Evolutionary conservation across 768 basidiomycete genomes (phyloP).

Genomic region (Termitomyces sp.): DNA sequence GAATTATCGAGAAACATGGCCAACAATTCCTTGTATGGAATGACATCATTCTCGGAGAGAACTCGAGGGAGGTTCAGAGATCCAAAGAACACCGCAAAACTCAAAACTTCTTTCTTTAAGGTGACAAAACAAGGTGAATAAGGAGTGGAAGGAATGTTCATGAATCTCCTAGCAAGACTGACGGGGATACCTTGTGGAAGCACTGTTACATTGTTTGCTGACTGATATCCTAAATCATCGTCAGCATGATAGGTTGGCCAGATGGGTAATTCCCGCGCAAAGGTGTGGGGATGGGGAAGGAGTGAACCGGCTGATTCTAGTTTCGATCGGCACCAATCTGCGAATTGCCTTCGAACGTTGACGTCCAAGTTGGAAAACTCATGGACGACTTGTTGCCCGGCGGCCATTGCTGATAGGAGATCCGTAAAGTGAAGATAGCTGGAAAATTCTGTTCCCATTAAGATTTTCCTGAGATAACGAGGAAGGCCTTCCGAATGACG

Average conservation of each 20-base stretch:
- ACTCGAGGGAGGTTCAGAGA: slow-evolving; percentile 4
- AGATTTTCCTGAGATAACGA: slow-evolving; percentile 9
- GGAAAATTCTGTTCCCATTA: slow-evolving; percentile 5
- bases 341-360: slow-evolving; percentile 14
- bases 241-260: slow-evolving; percentile 28
- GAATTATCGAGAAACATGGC: neutral
- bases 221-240: neutral
- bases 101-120: neutral
- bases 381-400: neutral
- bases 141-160: neutral
- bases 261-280: slow-evolving; percentile 18
- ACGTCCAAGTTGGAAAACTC: slow-evolving; percentile 15
- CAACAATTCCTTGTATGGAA: slow-evolving; percentile 2
- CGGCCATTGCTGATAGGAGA: slow-evolving; percentile 12
- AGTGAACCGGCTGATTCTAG: slow-evolving; percentile 1
- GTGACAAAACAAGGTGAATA: neutral
- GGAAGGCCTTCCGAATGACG: slow-evolving; percentile 12
- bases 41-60: neutral
- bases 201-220: slow-evolving; percentile 17
- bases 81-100: neutral
- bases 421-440: slow-evolving; percentile 9
- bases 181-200: slow-evolving; percentile 13
- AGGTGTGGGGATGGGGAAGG: slow-evolving; percentile 7
- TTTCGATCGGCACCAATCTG: slow-evolving; percentile 24
- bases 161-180: slow-evolving; percentile 4